Base-by-base conservation (phyloP, 441 rosid species). In the Populus tomentosa region DNA sequence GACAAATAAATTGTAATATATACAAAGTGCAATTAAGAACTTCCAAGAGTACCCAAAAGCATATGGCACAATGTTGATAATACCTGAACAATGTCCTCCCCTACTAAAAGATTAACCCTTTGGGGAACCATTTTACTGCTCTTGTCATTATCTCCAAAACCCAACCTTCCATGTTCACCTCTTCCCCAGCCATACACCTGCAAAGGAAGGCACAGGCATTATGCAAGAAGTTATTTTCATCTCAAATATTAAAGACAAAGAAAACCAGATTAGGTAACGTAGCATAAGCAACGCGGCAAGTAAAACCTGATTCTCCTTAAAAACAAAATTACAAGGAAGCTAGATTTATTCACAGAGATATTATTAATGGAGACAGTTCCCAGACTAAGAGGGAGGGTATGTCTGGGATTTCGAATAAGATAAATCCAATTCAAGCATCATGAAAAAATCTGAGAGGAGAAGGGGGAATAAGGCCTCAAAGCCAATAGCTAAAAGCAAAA, bases 111-210 rank as follows among this genome's bases (percentile, higher is more conserved):
- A 30, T 91, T 81, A 82, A 96, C 98, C 86, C 80, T 92, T 85
- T 96, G 99, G 9, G 99, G 98, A 77, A 96, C 78, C 98, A 96
- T 94, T 84, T 96, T 96, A 84, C 98, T 94, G 88, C 98, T 96
- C 82, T 94, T 96, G 85, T 96, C 99, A 82, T 87, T 96, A 78
- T 96, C 99, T 69, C 99, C 99, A 80, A 96, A 90, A 38, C 99
- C 99, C 23, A 96, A 94, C 83, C 99, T 88, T 46, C 99, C 98
- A 50, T 96, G 99, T 78, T 94, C 98, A 66, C 99, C 99, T 88
- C 99, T 90, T 80, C 99, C 99, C 99, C 99, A 96, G 28, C 94
- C 94, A 82, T 87, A 94, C 61, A 96, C 98, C 99, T 96, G 85
- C 77, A 79, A 69, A 30, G 66, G n/a, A 77, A 76, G 53, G 72